Base-by-base conservation (phyloP, 495 filamentous ascomycete genomes). In the Glonium stellatum region DNA sequence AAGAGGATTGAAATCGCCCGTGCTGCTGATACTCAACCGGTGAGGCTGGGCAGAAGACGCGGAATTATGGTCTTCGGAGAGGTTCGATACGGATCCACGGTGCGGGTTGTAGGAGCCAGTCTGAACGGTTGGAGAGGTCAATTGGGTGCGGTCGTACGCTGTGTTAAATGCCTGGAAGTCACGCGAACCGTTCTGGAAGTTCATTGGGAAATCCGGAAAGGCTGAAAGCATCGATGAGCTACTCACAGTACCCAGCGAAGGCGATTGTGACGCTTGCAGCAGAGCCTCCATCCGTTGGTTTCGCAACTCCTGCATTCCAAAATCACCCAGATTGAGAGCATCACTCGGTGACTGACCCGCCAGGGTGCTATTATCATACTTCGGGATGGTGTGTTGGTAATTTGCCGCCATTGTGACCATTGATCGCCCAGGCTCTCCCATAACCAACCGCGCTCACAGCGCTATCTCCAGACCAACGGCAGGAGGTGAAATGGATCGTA, bases 1-100 rank as follows among this genome's bases (percentile, higher is more conserved):
- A 10, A 23, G 48, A 27, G 59, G 59, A 18, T 48, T 52, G 23
- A 54, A 53, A 36, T 67, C 57, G 9, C 50, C 55, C 22, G 50
- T 18, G 44, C 61, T 67, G 54, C 61, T 52, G 35, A 64, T 64
- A 54, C 65, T 67, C 59, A 67, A 37, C 6, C 65, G 65, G 42
- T 67, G 65, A 5, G 57, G 61, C 37, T 58, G 53, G 22, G 61
- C 65, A 36, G 55, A 59, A 19, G 44, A 37, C 6, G 10, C 57
- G 50, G 54, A 62, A n/a, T 61, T 46, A 39, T 58, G 59, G 31
- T 60, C 65, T 6, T 67, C 65, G 65, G 57, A 57, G 19, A 61
- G 6, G 22, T 61, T 61, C 25, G 59, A 54, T 22, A 67, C 46
- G 55, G 59, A 56, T 35, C 54, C 61, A n/a, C 65, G 42, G 35